Percentiles rank a stretch among this genome's conserved stretches.
Evolutionary conservation across 2,329 filamentous ascomycete genomes (phyloP).

Genomic region (Tympanopsis confertula): DNA sequence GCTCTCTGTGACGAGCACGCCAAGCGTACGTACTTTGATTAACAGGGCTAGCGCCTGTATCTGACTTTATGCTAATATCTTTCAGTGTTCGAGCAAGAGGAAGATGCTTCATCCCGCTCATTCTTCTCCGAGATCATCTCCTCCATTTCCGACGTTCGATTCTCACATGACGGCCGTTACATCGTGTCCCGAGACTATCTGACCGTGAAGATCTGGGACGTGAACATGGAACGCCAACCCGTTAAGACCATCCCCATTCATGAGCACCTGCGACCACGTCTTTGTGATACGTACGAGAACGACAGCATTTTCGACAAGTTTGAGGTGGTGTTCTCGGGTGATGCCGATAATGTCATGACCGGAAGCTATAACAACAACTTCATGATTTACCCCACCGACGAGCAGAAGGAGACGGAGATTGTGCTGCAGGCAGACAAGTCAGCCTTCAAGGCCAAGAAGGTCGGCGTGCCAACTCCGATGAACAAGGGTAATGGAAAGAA

Average conservation of each 20-base stretch:
- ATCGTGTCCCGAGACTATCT: constrained; percentile 96
- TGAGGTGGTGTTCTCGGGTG: constrained; percentile 95
- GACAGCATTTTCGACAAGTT: constrained; percentile 99
- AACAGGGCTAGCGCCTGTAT: neutral
- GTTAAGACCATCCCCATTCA: constrained; percentile 98
- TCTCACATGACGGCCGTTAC: constrained; percentile 91
- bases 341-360: constrained; percentile 98
- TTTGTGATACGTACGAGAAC: constrained; percentile 98
- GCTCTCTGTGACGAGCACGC: constrained; percentile 91
- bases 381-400: constrained; percentile 98
- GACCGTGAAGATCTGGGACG: constrained; percentile 99
- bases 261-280: constrained; percentile 81
- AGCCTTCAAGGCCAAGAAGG: constrained; percentile 99
- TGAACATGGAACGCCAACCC: constrained; percentile 96
- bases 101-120: constrained; percentile 88
- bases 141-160: constrained; percentile 95
- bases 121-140: constrained; percentile 99
- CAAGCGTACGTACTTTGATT: constrained; percentile 56
- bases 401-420: constrained; percentile 91
- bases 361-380: constrained; percentile 99
- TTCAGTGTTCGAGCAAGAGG: constrained; percentile 94
- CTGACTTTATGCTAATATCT: constrained; percentile 13
- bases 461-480: constrained; percentile 93
- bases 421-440: constrained; percentile 97
- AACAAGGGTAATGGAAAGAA: constrained; percentile 79